Conservation (phyloP, 164 flowering plant species). For the Nymphaea colorata region DNA sequence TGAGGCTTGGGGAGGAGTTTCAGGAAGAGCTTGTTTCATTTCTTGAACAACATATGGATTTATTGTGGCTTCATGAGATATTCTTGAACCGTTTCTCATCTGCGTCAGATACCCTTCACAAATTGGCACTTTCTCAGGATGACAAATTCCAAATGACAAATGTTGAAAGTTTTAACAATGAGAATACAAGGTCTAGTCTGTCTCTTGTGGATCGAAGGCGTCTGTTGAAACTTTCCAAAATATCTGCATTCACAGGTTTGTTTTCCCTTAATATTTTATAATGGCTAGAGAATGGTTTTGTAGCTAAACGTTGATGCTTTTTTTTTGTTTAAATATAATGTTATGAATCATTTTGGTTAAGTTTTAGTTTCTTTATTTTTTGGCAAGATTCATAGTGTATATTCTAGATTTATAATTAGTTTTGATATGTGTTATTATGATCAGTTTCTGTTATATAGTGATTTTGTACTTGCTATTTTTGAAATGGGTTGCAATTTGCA, state of each 20-base stretch:
- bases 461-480: too few species aligned
- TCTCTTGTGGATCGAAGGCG: constrained; percentile 57
- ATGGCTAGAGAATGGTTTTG: background rate
- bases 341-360: too few species aligned
- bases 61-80: constrained; percentile 88
- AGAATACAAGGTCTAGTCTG: constrained; percentile 8
- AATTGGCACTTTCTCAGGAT: constrained; percentile 58
- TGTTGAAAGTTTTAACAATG: constrained; percentile 25
- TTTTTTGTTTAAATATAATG: too few species aligned
- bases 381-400: too few species aligned
- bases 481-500: too few species aligned
- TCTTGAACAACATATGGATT: constrained; percentile 56
- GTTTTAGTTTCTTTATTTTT: too few species aligned
- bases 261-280: constrained; percentile 1
- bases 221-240: constrained; percentile 69
- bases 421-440: too few species aligned
- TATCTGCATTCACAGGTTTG: constrained; percentile 72
- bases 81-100: constrained; percentile 67
- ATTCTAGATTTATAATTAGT: too few species aligned
- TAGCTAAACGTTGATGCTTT: too few species aligned
- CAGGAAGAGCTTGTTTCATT: constrained; percentile 68
- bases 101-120: constrained; percentile 89
- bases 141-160: constrained; percentile 16
- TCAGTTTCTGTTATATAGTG: too few species aligned
- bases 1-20: constrained; percentile 94